Evolutionary conservation across 768 basidiomycete species (phyloP).

Genomic region (Strobilomyces echinocephalus): DNA sequence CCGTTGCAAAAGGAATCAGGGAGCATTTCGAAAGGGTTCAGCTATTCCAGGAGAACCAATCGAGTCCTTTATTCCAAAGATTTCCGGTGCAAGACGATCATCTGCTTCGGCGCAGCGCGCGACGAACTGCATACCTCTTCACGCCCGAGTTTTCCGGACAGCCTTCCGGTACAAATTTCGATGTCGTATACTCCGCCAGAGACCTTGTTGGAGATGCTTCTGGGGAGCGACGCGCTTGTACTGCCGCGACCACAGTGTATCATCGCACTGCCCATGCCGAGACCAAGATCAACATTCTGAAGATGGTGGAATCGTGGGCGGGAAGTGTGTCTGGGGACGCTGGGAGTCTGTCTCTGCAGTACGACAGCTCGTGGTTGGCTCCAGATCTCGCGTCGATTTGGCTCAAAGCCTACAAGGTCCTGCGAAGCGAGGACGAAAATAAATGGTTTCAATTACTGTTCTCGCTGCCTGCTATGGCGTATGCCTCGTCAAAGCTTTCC

Average conservation of each 20-base stretch:
- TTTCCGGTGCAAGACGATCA: slow-evolving; percentile 10
- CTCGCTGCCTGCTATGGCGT: slow-evolving; percentile 31
- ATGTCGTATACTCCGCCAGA: slow-evolving; percentile 12
- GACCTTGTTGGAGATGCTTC: background rate
- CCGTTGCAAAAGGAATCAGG: slow-evolving; percentile 27
- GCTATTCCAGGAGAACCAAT: slow-evolving; percentile 5
- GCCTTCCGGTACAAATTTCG: background rate
- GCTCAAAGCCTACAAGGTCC: slow-evolving; percentile 27
- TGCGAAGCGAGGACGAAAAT: slow-evolving; percentile 8
- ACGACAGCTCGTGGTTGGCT: slow-evolving; percentile 27
- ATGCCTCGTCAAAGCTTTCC: slow-evolving; percentile 10
- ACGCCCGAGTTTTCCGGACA: slow-evolving; percentile 8
- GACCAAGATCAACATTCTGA: background rate
- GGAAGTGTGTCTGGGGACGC: background rate
- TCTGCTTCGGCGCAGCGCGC: slow-evolving; percentile 18
- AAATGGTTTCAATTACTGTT: slow-evolving; percentile 27
- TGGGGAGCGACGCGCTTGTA: slow-evolving; percentile 17
- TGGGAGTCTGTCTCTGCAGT: slow-evolving; percentile 17
- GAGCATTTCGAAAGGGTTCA: slow-evolving; percentile 19
- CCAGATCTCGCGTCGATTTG: slow-evolving; percentile 20
- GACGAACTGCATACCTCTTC: slow-evolving; percentile 12
- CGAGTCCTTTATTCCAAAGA: background rate
- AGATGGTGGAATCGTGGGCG: slow-evolving; percentile 10
- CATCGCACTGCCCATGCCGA: background rate
- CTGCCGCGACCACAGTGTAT: slow-evolving; percentile 6